These are phyloP conservation scores for Anastatica hierochuntica DNA, from an alignment of 345 rosid species.

Conservation along the genomic window DNA sequence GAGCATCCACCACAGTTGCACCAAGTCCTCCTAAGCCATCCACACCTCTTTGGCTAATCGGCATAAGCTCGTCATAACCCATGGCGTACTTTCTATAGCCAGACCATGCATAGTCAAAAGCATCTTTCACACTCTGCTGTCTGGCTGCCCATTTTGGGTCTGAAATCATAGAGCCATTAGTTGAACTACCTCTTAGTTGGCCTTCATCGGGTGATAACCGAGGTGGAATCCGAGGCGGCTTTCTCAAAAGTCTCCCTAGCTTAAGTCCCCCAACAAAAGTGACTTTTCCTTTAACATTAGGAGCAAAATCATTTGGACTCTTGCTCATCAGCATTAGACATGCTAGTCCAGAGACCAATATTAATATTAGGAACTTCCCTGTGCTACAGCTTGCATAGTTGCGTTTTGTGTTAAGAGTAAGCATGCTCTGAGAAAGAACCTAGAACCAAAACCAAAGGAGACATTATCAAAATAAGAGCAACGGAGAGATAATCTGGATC, in stretches of 20 bases:
- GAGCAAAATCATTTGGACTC: constrained; percentile 26
- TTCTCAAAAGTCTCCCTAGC: constrained; percentile 57
- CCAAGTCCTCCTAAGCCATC: constrained; percentile 97
- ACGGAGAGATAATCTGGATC: neutral
- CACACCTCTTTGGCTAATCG: constrained; percentile 56
- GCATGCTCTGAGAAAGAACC: constrained; percentile 64
- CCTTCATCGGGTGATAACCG: constrained; percentile 68
- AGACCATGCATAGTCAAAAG: constrained; percentile 89
- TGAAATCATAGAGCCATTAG: constrained; percentile 21
- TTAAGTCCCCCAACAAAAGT: constrained; percentile 29
- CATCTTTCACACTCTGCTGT: constrained; percentile 65
- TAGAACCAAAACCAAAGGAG: constrained; percentile 25
- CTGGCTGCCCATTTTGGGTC: constrained; percentile 56
- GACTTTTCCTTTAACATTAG: constrained; percentile 27
- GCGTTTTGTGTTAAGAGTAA: constrained; percentile 40
- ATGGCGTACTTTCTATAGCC: constrained; percentile 84
- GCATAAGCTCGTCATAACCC: constrained; percentile 95
- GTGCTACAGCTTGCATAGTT: constrained; percentile 65
- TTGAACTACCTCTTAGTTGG: constrained; percentile 16
- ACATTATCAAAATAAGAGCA: neutral
- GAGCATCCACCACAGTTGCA: constrained; percentile 93
- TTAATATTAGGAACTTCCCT: constrained; percentile 60
- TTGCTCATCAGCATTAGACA: constrained; percentile 49
- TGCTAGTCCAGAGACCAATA: constrained; percentile 62
- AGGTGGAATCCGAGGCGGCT: constrained; percentile 88